These are phyloP conservation scores for Xylaria scruposa DNA, from an alignment of 495 filamentous ascomycete species.

Conservation along the genomic window DNA sequence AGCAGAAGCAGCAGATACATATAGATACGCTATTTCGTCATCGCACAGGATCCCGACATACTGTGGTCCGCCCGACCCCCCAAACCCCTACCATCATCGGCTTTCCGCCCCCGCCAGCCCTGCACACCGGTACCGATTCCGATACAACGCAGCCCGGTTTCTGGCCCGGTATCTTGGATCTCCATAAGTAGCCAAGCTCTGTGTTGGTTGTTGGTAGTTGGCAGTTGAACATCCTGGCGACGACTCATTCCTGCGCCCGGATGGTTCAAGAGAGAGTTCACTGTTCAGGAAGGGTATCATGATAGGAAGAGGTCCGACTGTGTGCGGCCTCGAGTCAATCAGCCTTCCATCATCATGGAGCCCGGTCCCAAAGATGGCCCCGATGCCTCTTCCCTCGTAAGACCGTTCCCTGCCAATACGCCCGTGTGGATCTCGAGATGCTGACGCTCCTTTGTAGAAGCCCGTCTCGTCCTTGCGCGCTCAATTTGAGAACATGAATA, in stretches of 20 bases:
- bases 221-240: neutral
- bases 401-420: conserved; percentile 26
- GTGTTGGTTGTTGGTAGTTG: conserved; percentile 4
- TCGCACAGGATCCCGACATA: conserved; percentile 21
- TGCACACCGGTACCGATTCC: neutral
- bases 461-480: conserved; percentile 92
- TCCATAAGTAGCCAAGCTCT: conserved; percentile 1
- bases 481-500: conserved; percentile 87
- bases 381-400: conserved; percentile 68
- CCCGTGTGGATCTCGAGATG: conserved; percentile 5
- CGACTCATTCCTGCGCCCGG: neutral
- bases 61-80: neutral
- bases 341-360: conserved; percentile 49
- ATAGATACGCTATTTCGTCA: conserved; percentile 20
- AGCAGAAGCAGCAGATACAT: neutral
- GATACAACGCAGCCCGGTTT: neutral
- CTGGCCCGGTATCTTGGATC: neutral
- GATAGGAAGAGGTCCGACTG: conserved; percentile 33
- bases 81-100: neutral
- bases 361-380: conserved; percentile 51
- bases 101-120: conserved; percentile 9
- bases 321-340: conserved; percentile 37
- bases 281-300: conserved; percentile 33
- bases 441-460: conserved; percentile 52
- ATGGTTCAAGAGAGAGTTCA: conserved; percentile 16